These are phyloP conservation scores for Mangifera indica DNA, from an alignment of 345 rosid species.

Conservation along the genomic window DNA sequence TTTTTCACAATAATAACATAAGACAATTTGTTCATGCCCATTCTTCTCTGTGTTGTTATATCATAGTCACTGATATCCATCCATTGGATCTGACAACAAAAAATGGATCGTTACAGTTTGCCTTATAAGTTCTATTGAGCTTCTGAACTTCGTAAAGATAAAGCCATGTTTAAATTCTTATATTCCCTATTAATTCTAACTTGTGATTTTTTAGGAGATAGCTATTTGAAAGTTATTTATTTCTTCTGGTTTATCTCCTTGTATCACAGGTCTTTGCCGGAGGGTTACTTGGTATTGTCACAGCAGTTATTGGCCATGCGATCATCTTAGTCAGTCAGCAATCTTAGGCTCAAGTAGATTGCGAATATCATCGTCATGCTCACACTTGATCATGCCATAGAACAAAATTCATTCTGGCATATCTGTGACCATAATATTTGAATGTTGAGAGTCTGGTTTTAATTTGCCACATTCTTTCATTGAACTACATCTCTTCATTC, in stretches of 20 bases:
- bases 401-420: slow-evolving; percentile 7
- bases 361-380: slow-evolving; percentile 1
- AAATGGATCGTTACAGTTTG: neutral
- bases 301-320: slow-evolving; percentile 57
- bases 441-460: slow-evolving; percentile 11
- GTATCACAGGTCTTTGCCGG: slow-evolving; percentile 72
- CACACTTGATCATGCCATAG: slow-evolving; percentile 6
- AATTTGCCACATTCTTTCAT: slow-evolving; percentile 4
- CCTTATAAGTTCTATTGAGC: neutral
- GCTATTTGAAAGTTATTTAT: neutral
- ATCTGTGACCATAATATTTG: slow-evolving; percentile 8
- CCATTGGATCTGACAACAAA: neutral
- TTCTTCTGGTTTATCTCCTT: neutral
- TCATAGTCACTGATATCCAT: neutral
- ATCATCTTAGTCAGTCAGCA: slow-evolving; percentile 27
- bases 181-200: neutral
- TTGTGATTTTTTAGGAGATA: neutral
- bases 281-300: slow-evolving; percentile 60
- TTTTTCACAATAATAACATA: neutral
- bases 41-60: slow-evolving; percentile 2
- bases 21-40: neutral
- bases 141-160: neutral
- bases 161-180: neutral
- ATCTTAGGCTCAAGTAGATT: slow-evolving; percentile 18
- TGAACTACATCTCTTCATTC: slow-evolving; percentile 7